phyloP scores from a whole-genome alignment of 202 grass and related monocot species.

The Digitaria exilis region DNA sequence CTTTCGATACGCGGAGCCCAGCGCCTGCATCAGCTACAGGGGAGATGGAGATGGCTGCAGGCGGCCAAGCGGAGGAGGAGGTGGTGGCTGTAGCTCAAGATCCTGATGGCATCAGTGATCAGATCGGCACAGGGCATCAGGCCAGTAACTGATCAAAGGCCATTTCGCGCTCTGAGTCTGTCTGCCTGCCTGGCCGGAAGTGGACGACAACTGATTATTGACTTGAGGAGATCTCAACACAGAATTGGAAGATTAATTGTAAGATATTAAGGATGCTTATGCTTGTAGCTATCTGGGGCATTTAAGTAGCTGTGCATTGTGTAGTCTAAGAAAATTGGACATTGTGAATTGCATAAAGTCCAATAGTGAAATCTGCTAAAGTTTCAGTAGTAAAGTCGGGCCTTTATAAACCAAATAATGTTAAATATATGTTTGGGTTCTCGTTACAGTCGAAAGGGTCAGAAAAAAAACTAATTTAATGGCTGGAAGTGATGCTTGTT shows the following conservation, averaged over 20 bases:
- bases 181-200: neutral
- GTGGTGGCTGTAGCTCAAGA: neutral
- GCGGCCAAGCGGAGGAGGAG: neutral
- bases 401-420: too few species aligned
- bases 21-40: neutral
- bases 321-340: neutral
- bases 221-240: neutral
- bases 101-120: neutral
- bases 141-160: neutral
- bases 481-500: too few species aligned
- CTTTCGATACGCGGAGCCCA: constrained; percentile 7
- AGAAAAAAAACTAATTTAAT: too few species aligned
- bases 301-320: neutral
- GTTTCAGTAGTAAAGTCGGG: neutral
- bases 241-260: neutral
- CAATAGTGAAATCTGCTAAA: neutral
- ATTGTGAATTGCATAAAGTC: neutral
- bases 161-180: neutral
- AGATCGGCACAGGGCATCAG: neutral
- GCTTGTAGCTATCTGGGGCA: neutral
- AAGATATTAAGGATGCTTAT: neutral
- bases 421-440: too few species aligned
- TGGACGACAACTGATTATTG: too few species aligned
- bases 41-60: constrained; percentile 26
- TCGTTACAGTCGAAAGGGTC: too few species aligned